phyloP scores from a whole-genome alignment of 176 grass and related monocot genomes.

The Carex littledalei region DNA sequence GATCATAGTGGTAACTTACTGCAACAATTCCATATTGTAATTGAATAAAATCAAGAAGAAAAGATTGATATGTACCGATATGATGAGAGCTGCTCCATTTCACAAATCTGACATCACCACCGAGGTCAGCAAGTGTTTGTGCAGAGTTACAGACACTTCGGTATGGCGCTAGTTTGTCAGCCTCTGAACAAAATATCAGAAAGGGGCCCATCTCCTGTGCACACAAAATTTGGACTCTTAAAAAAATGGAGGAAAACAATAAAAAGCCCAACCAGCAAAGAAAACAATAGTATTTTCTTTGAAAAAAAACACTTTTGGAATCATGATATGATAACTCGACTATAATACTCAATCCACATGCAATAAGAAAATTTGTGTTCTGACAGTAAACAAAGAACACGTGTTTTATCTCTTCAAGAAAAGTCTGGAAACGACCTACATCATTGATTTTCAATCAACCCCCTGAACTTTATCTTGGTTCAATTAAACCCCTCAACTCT shows the following conservation, averaged over 20 bases:
- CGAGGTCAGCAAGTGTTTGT: conserved; percentile 56
- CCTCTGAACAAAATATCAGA: conserved; percentile 92
- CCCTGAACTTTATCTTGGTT: too few relatives aligned
- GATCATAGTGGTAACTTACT: background rate
- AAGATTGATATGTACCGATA: conserved; percentile 39
- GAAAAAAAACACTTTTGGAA: background rate
- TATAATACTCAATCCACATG: background rate
- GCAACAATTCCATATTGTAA: background rate
- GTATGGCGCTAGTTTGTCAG: conserved; percentile 74
- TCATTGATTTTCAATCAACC: background rate
- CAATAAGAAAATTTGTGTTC: background rate
- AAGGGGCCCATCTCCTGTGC: conserved; percentile 66
- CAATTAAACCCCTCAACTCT: background rate
- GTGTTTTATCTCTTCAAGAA: background rate
- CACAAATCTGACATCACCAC: conserved; percentile 64
- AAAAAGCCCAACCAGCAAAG: background rate
- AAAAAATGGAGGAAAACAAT: background rate
- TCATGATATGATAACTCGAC: background rate
- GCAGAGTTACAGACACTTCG: conserved; percentile 70
- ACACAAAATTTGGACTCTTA: conserved; percentile 14
- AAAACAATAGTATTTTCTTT: background rate
- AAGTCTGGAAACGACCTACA: background rate
- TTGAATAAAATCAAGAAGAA: conserved; percentile 2
- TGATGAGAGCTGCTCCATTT: conserved; percentile 73
- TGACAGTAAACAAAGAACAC: background rate